Conservation (phyloP, 2,329 filamentous ascomycete species). For the Ascochyta koolunga region DNA sequence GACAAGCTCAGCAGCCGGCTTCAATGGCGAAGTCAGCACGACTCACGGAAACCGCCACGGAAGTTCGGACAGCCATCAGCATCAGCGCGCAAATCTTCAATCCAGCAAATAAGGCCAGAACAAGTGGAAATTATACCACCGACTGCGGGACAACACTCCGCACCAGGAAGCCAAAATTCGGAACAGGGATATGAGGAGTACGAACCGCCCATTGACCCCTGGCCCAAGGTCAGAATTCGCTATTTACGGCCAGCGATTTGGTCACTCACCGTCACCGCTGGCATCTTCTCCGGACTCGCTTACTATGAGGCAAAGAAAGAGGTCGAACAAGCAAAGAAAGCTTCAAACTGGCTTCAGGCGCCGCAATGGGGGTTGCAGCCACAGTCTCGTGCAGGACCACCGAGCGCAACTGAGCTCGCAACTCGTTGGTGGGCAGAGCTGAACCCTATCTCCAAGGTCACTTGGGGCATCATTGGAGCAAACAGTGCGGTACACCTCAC, state of each 20-base stretch:
- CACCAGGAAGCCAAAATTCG: conserved; percentile 6
- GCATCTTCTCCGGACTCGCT: conserved; percentile 36
- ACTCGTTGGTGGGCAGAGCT: conserved; percentile 31
- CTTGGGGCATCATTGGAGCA: conserved; percentile 35
- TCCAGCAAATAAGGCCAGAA: conserved; percentile 8
- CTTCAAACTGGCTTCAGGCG: conserved; percentile 23
- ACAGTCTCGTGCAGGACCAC: conserved; percentile 22
- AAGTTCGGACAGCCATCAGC: conserved; percentile 10
- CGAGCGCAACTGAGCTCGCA: conserved; percentile 36
- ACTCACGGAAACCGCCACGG: conserved; percentile 8
- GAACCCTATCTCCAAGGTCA: conserved; percentile 37
- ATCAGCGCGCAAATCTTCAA: conserved; percentile 10
- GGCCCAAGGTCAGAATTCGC: conserved; percentile 26
- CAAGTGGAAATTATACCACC: conserved; percentile 8
- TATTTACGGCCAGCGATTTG: conserved; percentile 40
- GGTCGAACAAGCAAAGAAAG: conserved; percentile 27
- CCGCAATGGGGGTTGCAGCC: conserved; percentile 23
- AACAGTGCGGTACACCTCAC: conserved; percentile 37
- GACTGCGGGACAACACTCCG: neutral
- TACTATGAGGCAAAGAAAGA: conserved; percentile 38
- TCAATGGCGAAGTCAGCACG: conserved; percentile 15
- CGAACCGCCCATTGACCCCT: conserved; percentile 3
- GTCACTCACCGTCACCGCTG: conserved; percentile 33
- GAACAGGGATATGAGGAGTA: conserved; percentile 3
- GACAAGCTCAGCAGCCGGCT: neutral